Evolutionary conservation across 441 rosid species (phyloP).

Genomic region (Jatropha multifida): DNA sequence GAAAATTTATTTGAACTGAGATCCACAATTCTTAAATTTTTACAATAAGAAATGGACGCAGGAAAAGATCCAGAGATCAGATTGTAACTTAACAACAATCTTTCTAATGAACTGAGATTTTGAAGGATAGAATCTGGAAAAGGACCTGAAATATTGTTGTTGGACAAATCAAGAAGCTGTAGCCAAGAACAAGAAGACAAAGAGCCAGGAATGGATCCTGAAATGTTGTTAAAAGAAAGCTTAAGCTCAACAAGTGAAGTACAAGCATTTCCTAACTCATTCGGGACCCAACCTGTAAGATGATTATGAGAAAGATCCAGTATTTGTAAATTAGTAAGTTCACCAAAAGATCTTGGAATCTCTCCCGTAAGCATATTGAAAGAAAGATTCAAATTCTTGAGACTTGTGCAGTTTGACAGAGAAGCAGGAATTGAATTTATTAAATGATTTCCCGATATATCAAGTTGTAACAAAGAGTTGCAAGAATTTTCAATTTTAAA

Average conservation of each 20-base stretch:
- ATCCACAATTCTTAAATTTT: slow-evolving; percentile 59
- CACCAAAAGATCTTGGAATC: slow-evolving; percentile 67
- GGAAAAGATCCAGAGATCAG: slow-evolving; percentile 73
- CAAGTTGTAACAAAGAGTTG: slow-evolving; percentile 57
- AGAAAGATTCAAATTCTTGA: slow-evolving; percentile 62
- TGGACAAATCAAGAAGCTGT: slow-evolving; percentile 73
- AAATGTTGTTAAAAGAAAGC: slow-evolving; percentile 69
- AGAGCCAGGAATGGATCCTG: slow-evolving; percentile 66
- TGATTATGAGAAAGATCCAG: slow-evolving; percentile 77
- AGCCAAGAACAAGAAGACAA: slow-evolving; percentile 70
- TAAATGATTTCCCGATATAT: slow-evolving; percentile 66
- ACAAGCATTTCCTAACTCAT: slow-evolving; percentile 73
- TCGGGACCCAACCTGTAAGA: slow-evolving; percentile 80
- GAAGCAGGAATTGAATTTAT: slow-evolving; percentile 54
- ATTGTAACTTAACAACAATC: slow-evolving; percentile 67
- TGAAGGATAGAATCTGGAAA: slow-evolving; percentile 64
- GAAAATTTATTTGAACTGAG: slow-evolving; percentile 77
- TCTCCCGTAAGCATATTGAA: slow-evolving; percentile 63
- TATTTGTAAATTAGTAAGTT: slow-evolving; percentile 50
- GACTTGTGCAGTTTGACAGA: slow-evolving; percentile 73
- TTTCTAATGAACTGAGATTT: slow-evolving; percentile 61
- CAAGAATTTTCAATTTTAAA: slow-evolving; percentile 55
- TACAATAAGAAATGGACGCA: slow-evolving; percentile 63
- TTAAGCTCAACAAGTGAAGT: slow-evolving; percentile 54
- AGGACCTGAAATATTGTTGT: slow-evolving; percentile 80